Percentiles rank a stretch among this genome's conserved stretches.
Conservation (phyloP, 345 rosid species). For the Bruguiera parviflora region DNA sequence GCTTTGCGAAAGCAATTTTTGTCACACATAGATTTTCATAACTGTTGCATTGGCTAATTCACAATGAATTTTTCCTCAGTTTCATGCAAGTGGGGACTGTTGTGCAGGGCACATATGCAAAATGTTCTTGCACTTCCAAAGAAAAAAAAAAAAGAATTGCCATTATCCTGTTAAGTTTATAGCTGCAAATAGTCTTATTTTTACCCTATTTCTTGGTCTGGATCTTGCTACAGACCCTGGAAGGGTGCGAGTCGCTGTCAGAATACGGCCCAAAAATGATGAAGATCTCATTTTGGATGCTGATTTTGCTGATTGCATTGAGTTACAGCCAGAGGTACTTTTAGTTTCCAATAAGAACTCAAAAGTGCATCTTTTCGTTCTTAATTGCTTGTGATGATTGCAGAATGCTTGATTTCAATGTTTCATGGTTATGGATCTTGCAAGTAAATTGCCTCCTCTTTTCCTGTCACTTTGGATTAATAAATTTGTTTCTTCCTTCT, state of each 20-base stretch:
- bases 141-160: not conserved
- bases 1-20: too few relatives aligned
- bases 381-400: not conserved
- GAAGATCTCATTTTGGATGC: conserved; percentile 74
- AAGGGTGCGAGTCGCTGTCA: conserved; percentile 84
- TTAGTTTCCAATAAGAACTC: not conserved
- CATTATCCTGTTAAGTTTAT: not conserved
- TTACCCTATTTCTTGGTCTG: not conserved
- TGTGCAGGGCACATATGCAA: too few relatives aligned
- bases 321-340: conserved; percentile 80
- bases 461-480: not conserved
- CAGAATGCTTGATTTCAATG: not conserved
- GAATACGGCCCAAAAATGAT: conserved; percentile 71
- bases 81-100: too few relatives aligned
- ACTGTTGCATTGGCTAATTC: too few relatives aligned
- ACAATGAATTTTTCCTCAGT: too few relatives aligned
- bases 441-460: not conserved
- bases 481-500: conserved; percentile 4
- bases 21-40: too few relatives aligned
- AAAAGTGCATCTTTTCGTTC: not conserved
- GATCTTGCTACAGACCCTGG: conserved; percentile 50
- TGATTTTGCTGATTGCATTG: conserved; percentile 82
- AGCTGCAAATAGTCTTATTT: not conserved
- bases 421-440: not conserved
- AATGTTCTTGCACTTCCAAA: too few relatives aligned